Percentiles rank a stretch among this genome's conserved stretches.
Conservation (phyloP, 2,329 filamentous ascomycete species). For the Hypoxylon sp. region DNA sequence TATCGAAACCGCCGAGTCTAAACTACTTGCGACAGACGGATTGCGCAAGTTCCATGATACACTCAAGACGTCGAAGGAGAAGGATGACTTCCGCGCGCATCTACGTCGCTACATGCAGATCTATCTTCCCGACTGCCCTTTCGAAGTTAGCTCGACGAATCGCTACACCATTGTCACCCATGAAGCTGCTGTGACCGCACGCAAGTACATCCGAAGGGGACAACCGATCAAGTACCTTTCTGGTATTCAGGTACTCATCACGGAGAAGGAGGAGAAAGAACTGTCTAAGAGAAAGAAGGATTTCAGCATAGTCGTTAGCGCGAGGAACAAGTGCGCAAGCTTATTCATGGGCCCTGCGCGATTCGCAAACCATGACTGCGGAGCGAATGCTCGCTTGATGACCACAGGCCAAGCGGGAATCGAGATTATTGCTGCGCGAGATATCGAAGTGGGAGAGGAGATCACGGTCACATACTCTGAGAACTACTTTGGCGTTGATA, state of each 20-base stretch:
- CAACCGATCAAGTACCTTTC: conserved; percentile 92
- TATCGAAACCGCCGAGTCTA: conserved; percentile 76
- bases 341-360: conserved; percentile 95
- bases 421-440: conserved; percentile 85
- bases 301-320: conserved; percentile 97
- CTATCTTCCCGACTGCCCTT: conserved; percentile 93
- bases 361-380: conserved; percentile 97
- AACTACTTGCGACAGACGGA: conserved; percentile 80
- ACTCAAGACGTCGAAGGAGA: conserved; percentile 82
- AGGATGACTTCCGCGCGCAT: conserved; percentile 88
- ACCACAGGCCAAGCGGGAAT: conserved; percentile 89
- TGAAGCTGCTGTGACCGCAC: conserved; percentile 88
- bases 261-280: conserved; percentile 88
- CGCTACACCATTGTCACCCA: conserved; percentile 93
- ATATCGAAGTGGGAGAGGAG: conserved; percentile 90
- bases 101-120: conserved; percentile 92
- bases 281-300: conserved; percentile 88
- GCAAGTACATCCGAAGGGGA: conserved; percentile 82
- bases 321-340: conserved; percentile 89
- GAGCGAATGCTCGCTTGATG: conserved; percentile 89
- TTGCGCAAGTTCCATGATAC: conserved; percentile 78
- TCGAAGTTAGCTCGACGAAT: conserved; percentile 92
- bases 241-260: conserved; percentile 93
- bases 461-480: conserved; percentile 97
- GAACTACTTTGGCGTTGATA: conserved; percentile 94